Base-by-base conservation (phyloP, 148 eudicot genomes). In the Dysphania ambrosioides region DNA sequence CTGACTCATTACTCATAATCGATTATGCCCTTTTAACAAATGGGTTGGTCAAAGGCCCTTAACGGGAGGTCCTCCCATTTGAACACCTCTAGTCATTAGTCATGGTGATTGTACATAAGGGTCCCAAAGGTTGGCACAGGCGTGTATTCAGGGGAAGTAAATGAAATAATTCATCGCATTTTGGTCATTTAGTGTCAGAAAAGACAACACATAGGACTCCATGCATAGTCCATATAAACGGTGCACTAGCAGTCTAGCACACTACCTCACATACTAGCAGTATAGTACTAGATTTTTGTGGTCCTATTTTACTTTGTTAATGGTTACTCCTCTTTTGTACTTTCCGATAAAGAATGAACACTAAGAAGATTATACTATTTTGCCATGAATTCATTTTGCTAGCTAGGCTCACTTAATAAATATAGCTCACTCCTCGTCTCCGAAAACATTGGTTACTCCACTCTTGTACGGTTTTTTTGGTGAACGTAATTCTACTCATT, bases 321-420 rank as follows among this genome's bases (percentile, higher is more conserved):
- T 72, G 51, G 51, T 41, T 71, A 1, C 27, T 34, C 6, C 53
- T 36, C 36, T 72, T 72, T 72, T 26, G 75, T 35, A 63, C 5
- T 58, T 59, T 34, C 35, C 75, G 3, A 72, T 72, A 59, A 72
- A 38, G 53, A 71, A 58, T 27, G 59, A 36, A 40, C 55, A 72
- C 55, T n/a, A n/a, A n/a, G n/a, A n/a, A n/a, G n/a, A n/a, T n/a
- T n/a, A n/a, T n/a, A n/a, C n/a, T n/a, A n/a, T n/a, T n/a, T n/a
- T n/a, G n/a, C n/a, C n/a, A n/a, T n/a, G n/a, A n/a, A n/a, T n/a
- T n/a, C 5, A 36, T 2, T 36, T 36, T 36, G 40, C 7, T 36
- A 16, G 53, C 18, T 47, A 47, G 21, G 53, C 53, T 47, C 53
- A 47, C 53, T 13, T 47, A 47, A 47, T 16, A 2, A 4, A 47